Evolutionary conservation across 345 rosid species (phyloP).

Genomic region (Cochlearia excelsa): DNA sequence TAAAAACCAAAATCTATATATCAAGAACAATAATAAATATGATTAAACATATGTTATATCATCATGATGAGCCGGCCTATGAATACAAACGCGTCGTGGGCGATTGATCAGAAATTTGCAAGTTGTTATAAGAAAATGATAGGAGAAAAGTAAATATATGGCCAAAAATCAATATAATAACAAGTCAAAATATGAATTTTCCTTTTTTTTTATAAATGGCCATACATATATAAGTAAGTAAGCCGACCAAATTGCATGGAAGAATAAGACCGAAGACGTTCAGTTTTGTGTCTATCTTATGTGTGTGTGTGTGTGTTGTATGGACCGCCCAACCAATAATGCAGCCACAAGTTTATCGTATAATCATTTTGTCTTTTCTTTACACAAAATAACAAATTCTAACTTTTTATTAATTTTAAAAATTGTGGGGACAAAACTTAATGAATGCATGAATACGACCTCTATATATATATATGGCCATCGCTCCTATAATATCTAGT

Average conservation of each 20-base stretch:
- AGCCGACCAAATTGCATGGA: constrained; percentile 38
- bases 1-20: too few relatives aligned
- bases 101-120: constrained; percentile 31
- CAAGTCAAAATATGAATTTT: too few relatives aligned
- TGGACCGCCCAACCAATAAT: constrained; percentile 39
- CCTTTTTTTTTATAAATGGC: neutral
- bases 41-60: neutral
- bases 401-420: constrained; percentile 28
- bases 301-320: constrained; percentile 20
- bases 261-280: constrained; percentile 28
- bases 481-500: constrained; percentile 9
- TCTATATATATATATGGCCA: neutral
- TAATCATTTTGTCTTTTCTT: constrained; percentile 19
- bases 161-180: neutral
- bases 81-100: constrained; percentile 23
- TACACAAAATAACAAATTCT: constrained; percentile 36
- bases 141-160: constrained; percentile 17
- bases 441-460: constrained; percentile 34
- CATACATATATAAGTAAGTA: constrained; percentile 19
- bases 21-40: neutral
- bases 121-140: constrained; percentile 27
- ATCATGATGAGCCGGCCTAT: constrained; percentile 31
- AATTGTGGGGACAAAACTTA: constrained; percentile 33
- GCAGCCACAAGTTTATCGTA: constrained; percentile 31
- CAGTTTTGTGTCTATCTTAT: constrained; percentile 14